Base-by-base conservation (phyloP, 441 rosid genomes). In the Gossypium laxum region DNA sequence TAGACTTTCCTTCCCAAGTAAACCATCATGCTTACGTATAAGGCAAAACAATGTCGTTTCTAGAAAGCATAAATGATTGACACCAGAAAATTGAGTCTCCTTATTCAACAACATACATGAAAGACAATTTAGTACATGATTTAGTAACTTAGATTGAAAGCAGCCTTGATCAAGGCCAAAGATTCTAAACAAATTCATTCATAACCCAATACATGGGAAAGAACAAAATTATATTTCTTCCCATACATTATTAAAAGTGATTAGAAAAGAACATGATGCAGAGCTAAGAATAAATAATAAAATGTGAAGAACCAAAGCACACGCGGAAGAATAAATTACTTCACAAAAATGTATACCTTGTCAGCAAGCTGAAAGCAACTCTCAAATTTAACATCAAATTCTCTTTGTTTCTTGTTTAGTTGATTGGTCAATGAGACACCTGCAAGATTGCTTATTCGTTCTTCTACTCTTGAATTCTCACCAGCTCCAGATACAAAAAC, bases 401-500 rank as follows among this genome's bases (percentile, higher is more conserved):
- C 90, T 75, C 69, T 72, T 77, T 83, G 86, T 83, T 85, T 89
- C 78, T 78, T 83, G 52, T 79, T 67, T 71, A 92, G 82, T 72
- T 76, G 81, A 75, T 72, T 85, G 76, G 89, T 83, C 79, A 92
- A 79, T 21, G 76, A 79, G 57, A 81, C 65, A 74, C 93, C 99
- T 87, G 92, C 77, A 48, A 95, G 91, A 79, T 81, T 85, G 82
- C 79, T 78, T 64, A 92, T 52, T 55, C 99, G 93, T 76, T 87
- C 90, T 79, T 89, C 83, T 61, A 81, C 79, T 63, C 82, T 82
- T 71, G 93, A 83, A 73, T 70, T 76, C 76, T 74, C 70, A 47
- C 67, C 84, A 73, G 84, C 78, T 81, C 97, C 97, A 34, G 98
- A 89, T 62, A 92, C 72, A 76, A 95, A 92, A 62, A 81, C 86